Evolutionary conservation across 1,284 basidiomycete genomes (phyloP).

Genomic region (Xerocomus minutiporus): DNA sequence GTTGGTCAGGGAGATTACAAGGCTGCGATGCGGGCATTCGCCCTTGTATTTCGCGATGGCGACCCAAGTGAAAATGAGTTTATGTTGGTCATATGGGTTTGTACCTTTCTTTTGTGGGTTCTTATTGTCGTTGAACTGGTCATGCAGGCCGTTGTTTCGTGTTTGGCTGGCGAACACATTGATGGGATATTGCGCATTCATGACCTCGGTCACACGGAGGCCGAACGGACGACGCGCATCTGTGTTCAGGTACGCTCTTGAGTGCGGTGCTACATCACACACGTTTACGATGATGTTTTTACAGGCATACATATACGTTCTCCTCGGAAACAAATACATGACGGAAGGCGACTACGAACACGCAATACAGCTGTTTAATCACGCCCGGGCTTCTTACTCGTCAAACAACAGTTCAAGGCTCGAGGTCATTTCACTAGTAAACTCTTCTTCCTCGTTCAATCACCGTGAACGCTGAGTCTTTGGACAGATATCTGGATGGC

Average conservation of each 20-base stretch:
- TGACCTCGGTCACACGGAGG: not conserved
- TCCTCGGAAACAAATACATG: slow-evolving; percentile 4
- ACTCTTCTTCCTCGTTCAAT: not conserved
- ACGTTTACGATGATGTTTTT: not conserved
- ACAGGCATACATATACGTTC: slow-evolving; percentile 8
- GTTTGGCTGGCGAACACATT: slow-evolving; percentile 3
- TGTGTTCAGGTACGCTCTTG: not conserved
- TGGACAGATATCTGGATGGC: slow-evolving; percentile 4
- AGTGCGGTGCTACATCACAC: not conserved
- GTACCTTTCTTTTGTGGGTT: not conserved
- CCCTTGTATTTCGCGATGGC: slow-evolving; percentile 6
- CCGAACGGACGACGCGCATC: not conserved
- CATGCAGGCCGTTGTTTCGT: slow-evolving; percentile 2
- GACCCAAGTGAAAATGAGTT: slow-evolving; percentile 2
- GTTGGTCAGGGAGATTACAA: slow-evolving; percentile 3
- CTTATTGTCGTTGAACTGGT: not conserved
- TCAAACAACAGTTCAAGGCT: not conserved
- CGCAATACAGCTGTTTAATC: slow-evolving; percentile 2
- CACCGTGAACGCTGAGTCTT: not conserved
- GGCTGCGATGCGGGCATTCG: slow-evolving; percentile 4
- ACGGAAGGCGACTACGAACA: slow-evolving; percentile 1
- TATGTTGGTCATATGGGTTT: slow-evolving; percentile 5
- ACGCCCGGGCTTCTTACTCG: not conserved
- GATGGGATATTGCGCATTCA: slow-evolving; percentile 1
- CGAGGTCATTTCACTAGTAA: slow-evolving; percentile 2